Evolutionary conservation across 1,284 basidiomycete genomes (phyloP).

Genomic region (Coriolopsis trogii): DNA sequence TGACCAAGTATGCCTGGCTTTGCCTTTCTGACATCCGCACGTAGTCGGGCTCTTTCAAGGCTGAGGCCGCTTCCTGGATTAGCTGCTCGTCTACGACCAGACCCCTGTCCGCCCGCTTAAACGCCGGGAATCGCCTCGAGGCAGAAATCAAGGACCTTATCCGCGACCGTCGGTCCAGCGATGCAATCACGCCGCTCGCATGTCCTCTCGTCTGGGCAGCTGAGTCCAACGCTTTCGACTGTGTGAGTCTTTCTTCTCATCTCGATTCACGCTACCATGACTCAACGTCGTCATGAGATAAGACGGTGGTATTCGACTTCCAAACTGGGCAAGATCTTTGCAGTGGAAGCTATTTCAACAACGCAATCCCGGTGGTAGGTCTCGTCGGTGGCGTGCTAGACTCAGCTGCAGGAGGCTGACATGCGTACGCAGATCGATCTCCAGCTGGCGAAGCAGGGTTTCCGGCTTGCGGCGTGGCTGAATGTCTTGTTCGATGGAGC

Average conservation of each 20-base stretch:
- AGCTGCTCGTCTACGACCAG: slow-evolving; percentile 45
- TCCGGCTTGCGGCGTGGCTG: slow-evolving; percentile 55
- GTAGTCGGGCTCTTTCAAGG: slow-evolving; percentile 43
- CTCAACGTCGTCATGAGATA: too few relatives aligned
- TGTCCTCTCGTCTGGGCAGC: slow-evolving; percentile 54
- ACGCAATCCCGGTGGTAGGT: slow-evolving; percentile 50
- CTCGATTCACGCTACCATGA: not conserved
- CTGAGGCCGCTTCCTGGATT: slow-evolving; percentile 45
- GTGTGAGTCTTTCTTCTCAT: slow-evolving; percentile 38
- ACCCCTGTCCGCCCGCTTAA: slow-evolving; percentile 24
- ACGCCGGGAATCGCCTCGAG: slow-evolving; percentile 1
- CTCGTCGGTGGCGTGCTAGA: not conserved
- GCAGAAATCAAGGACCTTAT: slow-evolving; percentile 21
- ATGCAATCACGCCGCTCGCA: slow-evolving; percentile 42
- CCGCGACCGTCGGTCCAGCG: slow-evolving; percentile 1
- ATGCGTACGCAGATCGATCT: slow-evolving; percentile 44
- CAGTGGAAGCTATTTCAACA: slow-evolving; percentile 47
- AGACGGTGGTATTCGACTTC: slow-evolving; percentile 46
- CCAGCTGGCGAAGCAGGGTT: slow-evolving; percentile 58
- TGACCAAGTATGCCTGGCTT: not conserved
- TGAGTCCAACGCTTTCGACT: slow-evolving; percentile 53
- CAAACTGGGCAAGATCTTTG: slow-evolving; percentile 48
- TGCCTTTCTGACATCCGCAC: not conserved
- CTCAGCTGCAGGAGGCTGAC: not conserved
- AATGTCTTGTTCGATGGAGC: slow-evolving; percentile 47